Base-by-base conservation (phyloP, 345 rosid species). In the Populus tremula region DNA sequence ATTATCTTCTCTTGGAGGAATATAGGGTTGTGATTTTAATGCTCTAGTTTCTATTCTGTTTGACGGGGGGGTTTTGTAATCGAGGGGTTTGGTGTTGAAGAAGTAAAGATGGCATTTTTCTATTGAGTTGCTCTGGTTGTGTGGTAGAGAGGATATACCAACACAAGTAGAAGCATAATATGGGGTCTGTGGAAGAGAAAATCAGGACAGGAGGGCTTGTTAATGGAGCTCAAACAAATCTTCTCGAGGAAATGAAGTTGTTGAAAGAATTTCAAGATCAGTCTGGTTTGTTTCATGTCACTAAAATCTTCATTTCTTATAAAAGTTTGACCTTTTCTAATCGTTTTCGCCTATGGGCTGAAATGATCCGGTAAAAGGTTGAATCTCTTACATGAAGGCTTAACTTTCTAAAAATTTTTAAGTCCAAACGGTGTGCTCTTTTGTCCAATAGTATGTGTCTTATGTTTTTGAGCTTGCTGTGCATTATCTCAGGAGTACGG, bases 171-270 rank as follows among this genome's bases (percentile, higher is more conserved):
- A 69, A 74, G 78, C 70, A 6, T 50, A 78, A 41, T 71, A 88
- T 88, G 91, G 86, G 86, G 75, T 84, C 87, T 83, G 87, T 87
- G 80, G 97, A 91, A 78, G 98, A 89, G 81, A 91, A 88, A 84
- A 77, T 87, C 69, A 95, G 87, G 81, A 38, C 87, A 38, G 92
- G 70, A 73, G 86, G 82, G 36, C 70, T 87, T 71, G 82, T 69
- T 67, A 78, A 53, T 69, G 86, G 88, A 18, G 73, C 82, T 45
- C 87, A 87, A 21, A 80, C 89, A 68, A 74, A 88, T 81, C 82
- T 94, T 76, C 89, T 92, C 12, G 97, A 96, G 80, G 97, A 96
- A 75, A 91, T 94, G 97, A 96, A 92, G 91, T 76, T 96, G 73
- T 80, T 96, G 79, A 96, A 91, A 71, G 99, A 88, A 84, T 88